Base-by-base conservation (phyloP, 495 filamentous ascomycete species). In the Opeltia flavorubescens region DNA sequence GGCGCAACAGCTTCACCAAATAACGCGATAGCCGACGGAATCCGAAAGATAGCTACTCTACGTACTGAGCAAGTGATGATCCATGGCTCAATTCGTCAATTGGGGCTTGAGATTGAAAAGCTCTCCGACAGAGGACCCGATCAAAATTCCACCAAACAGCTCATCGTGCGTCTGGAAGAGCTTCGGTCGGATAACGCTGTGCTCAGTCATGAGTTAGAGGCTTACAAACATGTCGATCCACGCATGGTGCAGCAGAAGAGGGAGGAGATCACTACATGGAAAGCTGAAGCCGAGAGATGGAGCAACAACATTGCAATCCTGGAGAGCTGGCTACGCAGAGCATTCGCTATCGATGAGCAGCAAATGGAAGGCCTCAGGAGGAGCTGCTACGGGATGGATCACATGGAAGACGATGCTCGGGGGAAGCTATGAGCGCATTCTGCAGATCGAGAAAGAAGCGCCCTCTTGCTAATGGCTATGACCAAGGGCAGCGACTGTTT, bases 291-390 rank as follows among this genome's bases (percentile, higher is more conserved):
- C 13, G 64, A 71, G 33, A 62, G 64, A 47, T 77, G 69, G 67
- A 75, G 77, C 38, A 78, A 84, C 39, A 81, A 84, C 47, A 74
- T 83, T 48, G 73, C 75, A 52, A 58, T 70, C 18, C 62, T 85
- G 58, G 83, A 85, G 51, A 66, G 67, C 20, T 82, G 76, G 56
- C 47, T 83, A 41, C 62, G 61, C 43, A 67, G 69, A 21, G 47
- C 73, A 47, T 64, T 63, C 0, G 65, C 65, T 9, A 67, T 65
- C 5, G 77, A 84, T 59, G 59, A 66, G 46, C 70, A 75, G 50
- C 51, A 65, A 28, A 55, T 81, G 29, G 59, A 62, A 2, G 56
- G 56, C n/a, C 55, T 84, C 11, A 71, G 71, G 64, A 66, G 65
- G 40, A 61, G 66, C 34, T 70, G 68, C 53, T 84, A 82, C 56